Conservation (phyloP, 495 filamentous ascomycete genomes). For the Neurospora sp. region DNA sequence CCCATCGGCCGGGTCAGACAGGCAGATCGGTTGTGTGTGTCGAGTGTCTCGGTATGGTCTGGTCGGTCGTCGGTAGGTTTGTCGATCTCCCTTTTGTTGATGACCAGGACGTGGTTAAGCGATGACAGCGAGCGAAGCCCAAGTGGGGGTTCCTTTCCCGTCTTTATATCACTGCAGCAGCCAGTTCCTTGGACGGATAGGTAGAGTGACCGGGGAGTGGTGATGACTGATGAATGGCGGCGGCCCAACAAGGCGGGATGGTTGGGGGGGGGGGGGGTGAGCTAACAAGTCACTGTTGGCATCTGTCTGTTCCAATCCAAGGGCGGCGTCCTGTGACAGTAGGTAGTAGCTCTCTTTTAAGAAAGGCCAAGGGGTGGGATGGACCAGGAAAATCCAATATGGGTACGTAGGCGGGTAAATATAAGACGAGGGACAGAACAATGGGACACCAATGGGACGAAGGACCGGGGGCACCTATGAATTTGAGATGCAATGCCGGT, state of each 20-base stretch:
- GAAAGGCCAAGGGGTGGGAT: background rate
- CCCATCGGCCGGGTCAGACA: constrained; percentile 18
- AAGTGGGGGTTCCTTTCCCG: background rate
- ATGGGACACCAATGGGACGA: constrained; percentile 21
- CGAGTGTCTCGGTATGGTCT: background rate
- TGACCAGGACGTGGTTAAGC: background rate
- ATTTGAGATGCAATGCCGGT: constrained; percentile 24
- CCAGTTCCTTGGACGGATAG: background rate
- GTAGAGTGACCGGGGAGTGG: background rate
- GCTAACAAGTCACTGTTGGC: background rate
- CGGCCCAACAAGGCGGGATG: background rate
- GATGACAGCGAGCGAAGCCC: background rate
- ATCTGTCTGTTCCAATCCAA: background rate
- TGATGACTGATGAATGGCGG: background rate
- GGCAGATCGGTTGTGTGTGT: constrained; percentile 8
- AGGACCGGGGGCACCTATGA: constrained; percentile 3
- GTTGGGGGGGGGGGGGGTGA: background rate
- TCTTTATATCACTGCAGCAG: background rate
- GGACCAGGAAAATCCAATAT: constrained; percentile 14
- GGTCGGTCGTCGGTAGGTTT: background rate
- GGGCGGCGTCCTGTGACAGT: background rate
- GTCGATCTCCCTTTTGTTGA: background rate
- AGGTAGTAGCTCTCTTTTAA: background rate
- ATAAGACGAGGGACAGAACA: constrained; percentile 12
- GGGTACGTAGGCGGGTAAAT: constrained; percentile 25